Evolutionary conservation across 2,329 filamentous ascomycete species (phyloP), one percentile per base, ranked within the genome.

Genomic region (Verticillium klebahnii): DNA sequence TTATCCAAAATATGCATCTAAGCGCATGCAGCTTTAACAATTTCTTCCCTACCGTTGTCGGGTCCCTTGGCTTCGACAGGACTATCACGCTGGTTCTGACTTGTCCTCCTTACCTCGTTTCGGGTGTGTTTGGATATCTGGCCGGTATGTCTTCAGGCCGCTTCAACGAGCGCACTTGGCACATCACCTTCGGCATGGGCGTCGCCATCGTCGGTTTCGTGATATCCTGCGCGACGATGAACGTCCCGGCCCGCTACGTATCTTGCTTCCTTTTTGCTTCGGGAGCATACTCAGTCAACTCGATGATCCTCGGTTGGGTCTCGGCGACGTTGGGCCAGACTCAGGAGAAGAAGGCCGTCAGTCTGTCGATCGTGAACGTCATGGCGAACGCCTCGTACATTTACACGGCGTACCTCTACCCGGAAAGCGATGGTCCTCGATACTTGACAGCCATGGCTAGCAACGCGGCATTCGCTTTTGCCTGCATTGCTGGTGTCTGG

Each of bases 391-490:
- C 74, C 0, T 76, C 74, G 0, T 80, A 80, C 63, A 75, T 81
- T 25, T 81, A 78, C 71, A 80, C 77, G 1, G 75, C 78, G 1
- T 80, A 80, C 60, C 66, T 81, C 5, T 80, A 77, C 67, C 76
- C 76, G 0, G 69, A 73, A 57, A 73, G 67, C 23, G 72, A 79
- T 19, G 76, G 72, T 1, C 79, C 78, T 0, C 69, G 75, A 7
- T 81, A 80, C 7, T 11, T 36, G 34, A 36, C 34, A 8, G 34
- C 34, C 11, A 36, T 36, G 34, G 34, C 34, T 2, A 66, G 63
- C 55, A 69, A 71, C 19, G 69, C 70, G 14, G 69, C 60, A 0
- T 72, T 72, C 58, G 69, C 69, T 0, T 62, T 65, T n/a, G 67
- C 67, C 57, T 69, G 67, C 7, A 71, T 72, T 45, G 67, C 66